Percentiles rank a stretch among this genome's conserved stretches.
These are phyloP conservation scores for Globisporangium apiculatum DNA, from an alignment of 352 stramenopile species.

Conservation along the genomic window DNA sequence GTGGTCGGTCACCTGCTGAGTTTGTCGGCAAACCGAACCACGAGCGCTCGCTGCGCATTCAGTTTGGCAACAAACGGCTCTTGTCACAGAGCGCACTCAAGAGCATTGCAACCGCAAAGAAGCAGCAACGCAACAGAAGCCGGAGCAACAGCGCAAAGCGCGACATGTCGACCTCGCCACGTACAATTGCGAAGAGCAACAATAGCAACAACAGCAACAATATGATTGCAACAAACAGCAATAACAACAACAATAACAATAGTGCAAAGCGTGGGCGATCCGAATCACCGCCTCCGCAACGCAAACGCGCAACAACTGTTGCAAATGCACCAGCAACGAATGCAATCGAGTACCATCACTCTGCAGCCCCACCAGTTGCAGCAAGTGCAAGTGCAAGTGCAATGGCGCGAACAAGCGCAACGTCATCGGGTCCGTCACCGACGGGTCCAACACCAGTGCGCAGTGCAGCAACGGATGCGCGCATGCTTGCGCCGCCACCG, in stretches of 20 bases:
- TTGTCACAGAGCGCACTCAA: background rate
- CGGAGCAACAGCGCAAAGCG: background rate
- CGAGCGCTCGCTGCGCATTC: slow-evolving; percentile 14
- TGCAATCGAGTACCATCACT: background rate
- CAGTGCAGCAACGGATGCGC: background rate
- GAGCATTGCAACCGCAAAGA: too few species aligned
- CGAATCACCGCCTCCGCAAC: background rate
- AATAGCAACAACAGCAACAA: background rate
- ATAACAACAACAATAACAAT: background rate
- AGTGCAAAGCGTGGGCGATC: too few species aligned
- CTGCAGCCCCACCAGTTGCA: background rate
- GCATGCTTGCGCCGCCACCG: too few species aligned
- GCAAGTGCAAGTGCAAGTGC: background rate
- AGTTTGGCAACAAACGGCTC: slow-evolving; percentile 11
- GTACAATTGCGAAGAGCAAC: background rate
- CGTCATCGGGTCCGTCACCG: too few species aligned
- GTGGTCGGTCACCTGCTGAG: slow-evolving; percentile 3
- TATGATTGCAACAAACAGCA: background rate
- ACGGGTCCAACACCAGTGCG: background rate
- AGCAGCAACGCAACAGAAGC: too few species aligned
- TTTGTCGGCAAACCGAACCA: background rate
- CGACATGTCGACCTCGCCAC: background rate
- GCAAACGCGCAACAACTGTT: background rate
- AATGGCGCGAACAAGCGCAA: too few species aligned
- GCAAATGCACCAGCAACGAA: background rate